Base-by-base conservation (phyloP, 2,329 filamentous ascomycete genomes). In the Xylariaceae sp. region DNA sequence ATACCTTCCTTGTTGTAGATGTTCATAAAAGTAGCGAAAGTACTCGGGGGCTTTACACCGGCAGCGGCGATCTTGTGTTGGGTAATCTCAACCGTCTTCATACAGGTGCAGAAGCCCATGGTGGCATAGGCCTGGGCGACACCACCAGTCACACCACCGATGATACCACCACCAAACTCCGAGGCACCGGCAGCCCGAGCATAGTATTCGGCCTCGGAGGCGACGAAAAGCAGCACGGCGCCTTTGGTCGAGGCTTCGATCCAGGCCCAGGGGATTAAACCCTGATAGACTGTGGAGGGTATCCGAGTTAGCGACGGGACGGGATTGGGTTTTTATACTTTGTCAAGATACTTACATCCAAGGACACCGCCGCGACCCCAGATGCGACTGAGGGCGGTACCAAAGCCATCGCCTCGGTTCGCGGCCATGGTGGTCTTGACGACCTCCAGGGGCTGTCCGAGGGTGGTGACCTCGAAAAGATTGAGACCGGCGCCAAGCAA, bases 41-140 rank as follows among this genome's bases (percentile, higher is more conserved):
- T 98, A 71, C 91, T 87, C n/a, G 87, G 90, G 21, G 92, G 91
- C 80, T 92, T 91, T 66, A 88, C 86, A 68, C 95, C 95, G 39
- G 87, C 67, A 29, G 91, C 88, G 12, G 91, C 92, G 73, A 95
- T 82, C 86, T 98, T 98, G 84, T 95, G 90, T 81, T 97, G 96
- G 73, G 95, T 99, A 79, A 99, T 99, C 79, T 99, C 95, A 67
- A 98, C 95, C 64, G 95, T 99, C 88, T 99, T 99, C 95, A 99
- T 99, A 86, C 95, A 99, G 61, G 95, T 99, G 81, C 95, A 99
- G 87, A 99, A 99, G 68, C 95, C 95, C 94, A 99, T 99, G 75
- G 95, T 99, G 66, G 95, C 95, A 76, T 99, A 99, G 59, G 95
- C 95, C 81, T 99, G 95, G 43, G 94, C 95, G 58, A 99, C 87